Evolutionary conservation across 768 basidiomycete genomes (phyloP).

Genomic region (Tulasnella sp.): DNA sequence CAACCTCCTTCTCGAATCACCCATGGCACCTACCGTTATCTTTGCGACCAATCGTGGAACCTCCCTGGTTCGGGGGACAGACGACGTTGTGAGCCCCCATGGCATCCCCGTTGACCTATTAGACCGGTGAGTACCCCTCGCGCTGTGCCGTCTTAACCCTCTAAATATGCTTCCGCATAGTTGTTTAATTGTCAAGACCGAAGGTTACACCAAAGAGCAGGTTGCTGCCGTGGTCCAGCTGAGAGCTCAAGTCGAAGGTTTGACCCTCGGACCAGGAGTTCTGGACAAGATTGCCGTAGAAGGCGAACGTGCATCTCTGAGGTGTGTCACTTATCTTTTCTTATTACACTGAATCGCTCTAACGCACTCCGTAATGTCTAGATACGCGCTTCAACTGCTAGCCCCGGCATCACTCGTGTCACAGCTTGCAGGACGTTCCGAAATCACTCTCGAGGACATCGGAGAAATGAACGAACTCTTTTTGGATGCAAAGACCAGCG

Average conservation of each 20-base stretch:
- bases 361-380: conserved; percentile 33
- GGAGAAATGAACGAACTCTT: conserved; percentile 92
- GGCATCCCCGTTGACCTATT: conserved; percentile 91
- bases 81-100: conserved; percentile 85
- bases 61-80: conserved; percentile 86
- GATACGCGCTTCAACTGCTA: conserved; percentile 87
- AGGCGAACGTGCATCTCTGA: conserved; percentile 74
- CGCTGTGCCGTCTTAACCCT: background rate
- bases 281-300: conserved; percentile 75
- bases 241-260: conserved; percentile 80
- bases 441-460: conserved; percentile 85
- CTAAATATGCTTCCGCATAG: conserved; percentile 38
- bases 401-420: conserved; percentile 89
- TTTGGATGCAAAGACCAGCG: conserved; percentile 78
- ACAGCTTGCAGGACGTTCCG: conserved; percentile 64
- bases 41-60: conserved; percentile 95
- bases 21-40: conserved; percentile 96
- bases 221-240: conserved; percentile 82
- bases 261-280: conserved; percentile 69
- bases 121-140: conserved; percentile 59
- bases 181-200: conserved; percentile 93
- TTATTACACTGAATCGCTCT: conserved; percentile 24
- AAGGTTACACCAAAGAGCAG: conserved; percentile 75
- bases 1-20: conserved; percentile 90
- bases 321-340: conserved; percentile 45